These are phyloP conservation scores for Phytopythium vexans DNA, from an alignment of 352 stramenopile genomes.

Conservation along the genomic window DNA sequence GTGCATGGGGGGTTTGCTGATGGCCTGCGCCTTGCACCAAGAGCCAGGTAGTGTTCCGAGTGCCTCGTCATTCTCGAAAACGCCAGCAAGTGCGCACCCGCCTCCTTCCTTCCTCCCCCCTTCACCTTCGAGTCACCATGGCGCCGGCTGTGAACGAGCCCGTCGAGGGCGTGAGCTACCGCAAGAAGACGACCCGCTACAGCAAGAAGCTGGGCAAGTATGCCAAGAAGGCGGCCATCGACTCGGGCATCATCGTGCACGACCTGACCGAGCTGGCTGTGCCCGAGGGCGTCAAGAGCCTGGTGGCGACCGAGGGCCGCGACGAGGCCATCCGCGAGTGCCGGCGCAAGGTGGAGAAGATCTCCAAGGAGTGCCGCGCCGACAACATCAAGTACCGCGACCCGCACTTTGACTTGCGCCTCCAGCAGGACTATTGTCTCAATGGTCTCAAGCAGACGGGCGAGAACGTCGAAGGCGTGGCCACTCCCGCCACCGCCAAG, in stretches of 20 bases:
- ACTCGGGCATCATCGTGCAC: conserved; percentile 14
- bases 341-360: conserved; percentile 33
- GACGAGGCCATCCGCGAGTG: conserved; percentile 30
- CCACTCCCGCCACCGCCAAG: conserved; percentile 10
- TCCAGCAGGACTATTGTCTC: conserved; percentile 18
- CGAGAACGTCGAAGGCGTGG: conserved; percentile 11
- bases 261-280: conserved; percentile 21
- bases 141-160: conserved; percentile 1
- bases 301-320: conserved; percentile 22
- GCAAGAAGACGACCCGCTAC: neutral
- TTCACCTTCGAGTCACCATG: neutral
- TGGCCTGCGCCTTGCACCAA: too few species aligned
- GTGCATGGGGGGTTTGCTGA: too few species aligned
- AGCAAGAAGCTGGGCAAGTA: conserved; percentile 1
- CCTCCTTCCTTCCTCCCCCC: too few species aligned
- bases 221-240: conserved; percentile 1
- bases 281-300: conserved; percentile 18
- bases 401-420: conserved; percentile 33
- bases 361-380: conserved; percentile 35
- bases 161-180: neutral
- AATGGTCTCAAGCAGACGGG: conserved; percentile 18
- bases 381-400: conserved; percentile 46
- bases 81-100: too few species aligned
- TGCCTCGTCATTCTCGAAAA: too few species aligned
- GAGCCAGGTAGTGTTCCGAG: too few species aligned